Evolutionary conservation across 169 alveolate genomes (phyloP), one percentile per base, ranked within the genome.

Genomic region (Eimeria sp.): DNA sequence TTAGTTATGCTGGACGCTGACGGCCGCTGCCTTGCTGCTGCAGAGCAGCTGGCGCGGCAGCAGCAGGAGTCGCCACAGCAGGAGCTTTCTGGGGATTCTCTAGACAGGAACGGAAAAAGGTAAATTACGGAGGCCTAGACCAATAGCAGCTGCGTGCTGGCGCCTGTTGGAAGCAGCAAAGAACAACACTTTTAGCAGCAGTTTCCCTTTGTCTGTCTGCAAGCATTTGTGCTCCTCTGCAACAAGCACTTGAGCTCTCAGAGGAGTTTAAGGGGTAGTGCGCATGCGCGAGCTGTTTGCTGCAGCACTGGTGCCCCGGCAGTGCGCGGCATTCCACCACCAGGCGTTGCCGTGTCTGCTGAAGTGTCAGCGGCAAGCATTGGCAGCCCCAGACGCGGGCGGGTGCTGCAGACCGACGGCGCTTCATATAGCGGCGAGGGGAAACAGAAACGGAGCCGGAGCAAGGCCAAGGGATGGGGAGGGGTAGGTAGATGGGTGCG

Each of bases 21-120:
- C 78, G 89, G 95, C 87, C 70, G 88, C 65, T 89, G 87, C 27
- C 89, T 89, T 22, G 95, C 95, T 47, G 58, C 49, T n/a, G 95
- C 67, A 16, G 89, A 51, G 65, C 72, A 18, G 16, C 20, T 49
- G 78, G 51, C 43, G 34, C 54, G 61, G 63, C 86, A 73, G 78
- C 86, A 73, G 78, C 87, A 65, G 51, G 86, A 82, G 20, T 82
- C 90, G 22, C 90, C 72, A 25, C 67, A 47, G 30, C 25, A 4
- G 20, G 72, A 51, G 30, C n/a, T 18, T 14, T 47, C 90, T 20
- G 51, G 30, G 10, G 90, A 54, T 73, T 7, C 67, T 61, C 11
- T 49, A 9, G 90, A 82, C 47, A 47, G 47, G 49, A 54, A 47
- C 40, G 73, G 67, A 45, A 82, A 22, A 47, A 54, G 49, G 90